A percentile compares a stretch with the other conserved stretches of the same genome.
phyloP scores from a whole-genome alignment of 2,329 filamentous ascomycete species.

The Hortaea werneckii region DNA sequence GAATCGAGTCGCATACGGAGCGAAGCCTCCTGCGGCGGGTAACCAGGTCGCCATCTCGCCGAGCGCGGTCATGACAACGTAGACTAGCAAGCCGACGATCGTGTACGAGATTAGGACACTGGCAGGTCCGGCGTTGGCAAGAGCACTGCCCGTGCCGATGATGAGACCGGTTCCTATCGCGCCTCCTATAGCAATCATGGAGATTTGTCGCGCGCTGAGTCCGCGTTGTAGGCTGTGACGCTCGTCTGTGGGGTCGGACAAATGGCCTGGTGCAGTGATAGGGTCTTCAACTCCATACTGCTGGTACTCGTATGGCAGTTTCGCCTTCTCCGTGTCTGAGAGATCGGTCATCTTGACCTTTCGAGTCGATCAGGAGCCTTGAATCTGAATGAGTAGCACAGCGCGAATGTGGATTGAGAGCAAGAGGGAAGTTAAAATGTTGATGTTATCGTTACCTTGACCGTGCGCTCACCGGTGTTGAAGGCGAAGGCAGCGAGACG shows the following conservation, averaged over 20 bases:
- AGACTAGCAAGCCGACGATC: conserved; percentile 27
- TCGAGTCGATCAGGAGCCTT: too few relatives aligned
- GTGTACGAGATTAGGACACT: conserved; percentile 27
- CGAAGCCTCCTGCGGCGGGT: conserved; percentile 29
- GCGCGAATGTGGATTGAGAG: too few relatives aligned
- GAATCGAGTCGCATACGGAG: conserved; percentile 28
- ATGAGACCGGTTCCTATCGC: conserved; percentile 22
- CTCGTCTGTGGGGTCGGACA: conserved; percentile 14
- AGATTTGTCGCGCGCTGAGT: conserved; percentile 14
- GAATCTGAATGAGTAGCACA: too few relatives aligned
- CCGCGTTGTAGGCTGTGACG: conserved; percentile 21
- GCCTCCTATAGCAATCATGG: conserved; percentile 18
- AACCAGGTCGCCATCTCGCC: conserved; percentile 30
- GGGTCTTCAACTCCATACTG: conserved; percentile 8
- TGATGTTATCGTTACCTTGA: too few relatives aligned
- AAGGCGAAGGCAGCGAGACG: too few relatives aligned
- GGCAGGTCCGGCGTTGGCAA: conserved; percentile 13
- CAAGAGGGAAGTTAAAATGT: too few relatives aligned
- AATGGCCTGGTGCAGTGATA: conserved; percentile 6
- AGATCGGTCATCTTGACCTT: too few relatives aligned
- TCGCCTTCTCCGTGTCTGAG: conserved; percentile 4
- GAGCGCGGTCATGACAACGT: conserved; percentile 24
- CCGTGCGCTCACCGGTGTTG: too few relatives aligned
- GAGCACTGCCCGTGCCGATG: conserved; percentile 14
- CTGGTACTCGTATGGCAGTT: conserved; percentile 10